phyloP scores from a whole-genome alignment of 2,329 filamentous ascomycete genomes.

The Colletotrichum trifolii region DNA sequence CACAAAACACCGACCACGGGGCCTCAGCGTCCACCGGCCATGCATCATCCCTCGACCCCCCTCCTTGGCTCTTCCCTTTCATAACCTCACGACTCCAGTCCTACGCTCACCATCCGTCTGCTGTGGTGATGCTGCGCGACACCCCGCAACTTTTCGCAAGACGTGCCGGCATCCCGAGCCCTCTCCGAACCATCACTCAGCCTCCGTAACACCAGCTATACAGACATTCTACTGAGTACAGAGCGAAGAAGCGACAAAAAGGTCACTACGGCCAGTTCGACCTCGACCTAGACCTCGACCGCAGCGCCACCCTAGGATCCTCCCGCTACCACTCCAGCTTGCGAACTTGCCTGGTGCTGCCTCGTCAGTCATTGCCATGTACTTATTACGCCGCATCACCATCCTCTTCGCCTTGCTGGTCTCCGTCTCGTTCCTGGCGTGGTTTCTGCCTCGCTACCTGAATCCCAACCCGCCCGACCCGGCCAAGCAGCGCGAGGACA shows the following conservation, averaged over 20 bases:
- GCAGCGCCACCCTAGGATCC: neutral
- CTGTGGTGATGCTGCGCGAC: conserved; percentile 29
- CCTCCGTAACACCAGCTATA: conserved; percentile 24
- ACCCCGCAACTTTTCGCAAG: conserved; percentile 26
- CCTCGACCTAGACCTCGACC: neutral
- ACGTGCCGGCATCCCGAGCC: conserved; percentile 35
- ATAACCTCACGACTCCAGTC: conserved; percentile 8
- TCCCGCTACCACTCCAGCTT: neutral
- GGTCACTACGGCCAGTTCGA: conserved; percentile 16
- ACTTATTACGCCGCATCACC: conserved; percentile 58
- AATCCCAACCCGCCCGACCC: conserved; percentile 72
- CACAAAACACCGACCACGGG: conserved; percentile 32
- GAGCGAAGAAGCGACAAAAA: neutral
- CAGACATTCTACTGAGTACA: neutral
- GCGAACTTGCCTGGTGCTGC: conserved; percentile 31
- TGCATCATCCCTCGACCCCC: conserved; percentile 32
- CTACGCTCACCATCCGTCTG: neutral
- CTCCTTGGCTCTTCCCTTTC: neutral
- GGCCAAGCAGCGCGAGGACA: conserved; percentile 71
- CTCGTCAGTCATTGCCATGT: conserved; percentile 48
- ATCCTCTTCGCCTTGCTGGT: conserved; percentile 53
- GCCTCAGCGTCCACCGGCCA: conserved; percentile 31
- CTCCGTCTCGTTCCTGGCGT: conserved; percentile 59
- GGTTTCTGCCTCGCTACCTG: conserved; percentile 64
- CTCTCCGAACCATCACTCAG: conserved; percentile 31